A percentile compares a stretch with the other conserved stretches of the same genome.
Conservation (phyloP, 805 yeast genomes). For the Barnettozyma populi region DNA sequence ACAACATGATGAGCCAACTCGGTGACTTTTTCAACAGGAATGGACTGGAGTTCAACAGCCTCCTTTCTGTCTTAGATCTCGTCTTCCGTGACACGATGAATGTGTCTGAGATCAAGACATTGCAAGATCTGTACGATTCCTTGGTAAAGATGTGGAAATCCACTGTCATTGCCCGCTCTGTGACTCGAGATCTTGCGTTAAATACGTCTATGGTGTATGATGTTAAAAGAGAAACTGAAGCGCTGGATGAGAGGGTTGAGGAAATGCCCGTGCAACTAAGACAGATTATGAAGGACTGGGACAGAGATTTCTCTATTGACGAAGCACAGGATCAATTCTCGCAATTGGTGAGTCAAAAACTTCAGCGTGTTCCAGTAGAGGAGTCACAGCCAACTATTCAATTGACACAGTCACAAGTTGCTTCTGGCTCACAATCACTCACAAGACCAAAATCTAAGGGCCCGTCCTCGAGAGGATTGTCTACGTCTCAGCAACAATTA, state of each 20-base stretch:
- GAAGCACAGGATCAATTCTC: constrained; percentile 9
- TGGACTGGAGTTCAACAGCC: constrained; percentile 13
- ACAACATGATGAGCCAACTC: constrained; percentile 35
- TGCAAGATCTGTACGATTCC: constrained; percentile 4
- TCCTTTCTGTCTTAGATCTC: neutral
- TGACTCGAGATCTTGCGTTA: constrained; percentile 13
- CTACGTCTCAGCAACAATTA: neutral
- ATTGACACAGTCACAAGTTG: constrained; percentile 17
- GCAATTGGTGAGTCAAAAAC: constrained; percentile 1
- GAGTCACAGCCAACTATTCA: constrained; percentile 14
- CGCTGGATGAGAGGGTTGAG: constrained; percentile 4
- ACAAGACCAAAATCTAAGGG: constrained; percentile 2
- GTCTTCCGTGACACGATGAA: constrained; percentile 3
- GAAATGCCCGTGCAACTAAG: neutral
- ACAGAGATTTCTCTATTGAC: constrained; percentile 11
- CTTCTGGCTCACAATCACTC: neutral
- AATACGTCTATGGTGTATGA: constrained; percentile 12
- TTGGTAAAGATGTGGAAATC: constrained; percentile 11
- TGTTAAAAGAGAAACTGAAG: neutral
- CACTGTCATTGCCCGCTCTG: constrained; percentile 7
- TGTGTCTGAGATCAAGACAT: neutral
- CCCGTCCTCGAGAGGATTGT: neutral
- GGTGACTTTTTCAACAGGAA: constrained; percentile 24
- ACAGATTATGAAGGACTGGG: constrained; percentile 16
- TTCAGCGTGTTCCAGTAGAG: constrained; percentile 3